A percentile compares a stretch with the other conserved stretches of the same genome.
These are phyloP conservation scores for Lasiodiplodia theobromae DNA, from an alignment of 2,329 filamentous ascomycete species.

Conservation along the genomic window DNA sequence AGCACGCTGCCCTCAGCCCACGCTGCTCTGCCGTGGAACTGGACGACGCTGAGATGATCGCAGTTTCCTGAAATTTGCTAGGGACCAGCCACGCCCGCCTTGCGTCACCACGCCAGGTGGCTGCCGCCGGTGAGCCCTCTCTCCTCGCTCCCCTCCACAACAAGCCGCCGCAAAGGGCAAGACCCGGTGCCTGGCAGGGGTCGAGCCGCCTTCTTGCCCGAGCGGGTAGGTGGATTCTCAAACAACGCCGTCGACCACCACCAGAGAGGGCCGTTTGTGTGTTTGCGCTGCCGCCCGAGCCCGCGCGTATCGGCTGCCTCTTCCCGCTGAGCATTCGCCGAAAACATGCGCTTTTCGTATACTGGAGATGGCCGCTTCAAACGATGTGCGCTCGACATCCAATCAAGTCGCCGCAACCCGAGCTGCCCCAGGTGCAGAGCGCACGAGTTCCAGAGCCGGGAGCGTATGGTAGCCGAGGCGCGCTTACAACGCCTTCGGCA, in stretches of 20 bases:
- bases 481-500: slow-evolving; percentile 22
- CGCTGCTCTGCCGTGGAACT: slow-evolving; percentile 16
- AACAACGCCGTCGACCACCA: neutral
- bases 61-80: slow-evolving; percentile 26
- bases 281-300: neutral
- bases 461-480: slow-evolving; percentile 1
- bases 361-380: neutral
- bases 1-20: slow-evolving; percentile 23
- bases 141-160: neutral
- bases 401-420: slow-evolving; percentile 11
- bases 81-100: slow-evolving; percentile 3
- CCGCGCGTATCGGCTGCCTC: neutral
- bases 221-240: slow-evolving; percentile 19
- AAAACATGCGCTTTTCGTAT: slow-evolving; percentile 10
- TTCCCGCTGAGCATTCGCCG: neutral
- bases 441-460: slow-evolving; percentile 19
- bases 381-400: neutral
- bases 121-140: slow-evolving; percentile 18
- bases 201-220: slow-evolving; percentile 8
- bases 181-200: slow-evolving; percentile 22
- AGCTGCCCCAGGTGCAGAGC: slow-evolving; percentile 14
- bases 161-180: slow-evolving; percentile 19
- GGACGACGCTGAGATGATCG: slow-evolving; percentile 20
- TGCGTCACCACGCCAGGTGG: slow-evolving; percentile 11
- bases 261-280: neutral